Base-by-base conservation (phyloP, 2,329 filamentous ascomycete genomes). In the Aureobasidium pullulans region DNA sequence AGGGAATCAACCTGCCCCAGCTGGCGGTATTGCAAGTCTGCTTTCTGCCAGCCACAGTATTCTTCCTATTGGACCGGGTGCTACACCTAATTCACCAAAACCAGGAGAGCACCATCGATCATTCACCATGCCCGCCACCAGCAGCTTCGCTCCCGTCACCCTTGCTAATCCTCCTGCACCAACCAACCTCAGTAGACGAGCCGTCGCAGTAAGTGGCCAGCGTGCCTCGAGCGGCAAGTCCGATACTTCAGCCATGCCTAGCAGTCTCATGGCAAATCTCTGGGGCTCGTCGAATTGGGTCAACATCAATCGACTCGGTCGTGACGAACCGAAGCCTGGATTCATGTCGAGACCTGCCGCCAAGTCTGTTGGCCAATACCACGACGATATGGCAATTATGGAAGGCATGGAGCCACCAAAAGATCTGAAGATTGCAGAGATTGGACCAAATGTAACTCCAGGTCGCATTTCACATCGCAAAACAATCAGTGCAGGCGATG, bases 261-360 rank as follows among this genome's bases (percentile, higher is more conserved):
- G 88, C 52, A 90, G 90, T 13, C 85, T 96, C 62, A 84, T 96
- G 77, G 92, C 92, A 34, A 97, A 97, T 70, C 82, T 95, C 59
- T 97, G 93, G 93, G 93, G 93, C 52, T 95, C 86, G 67, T 88
- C 85, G 60, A 86, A 91, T 48, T 96, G 91, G 89, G 84, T 84
- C 13, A 82, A 83, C 63, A 75, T 88, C 61, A 87, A 87, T 64
- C 79, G 80, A 36, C 70, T 87, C 37, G 82, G 81, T 65, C 74
- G 77, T 19, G 81, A 82, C 47, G 79, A 82, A n/a, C 66, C 77
- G 31, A 73, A 73, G 48, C 59, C 64, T 15, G 57, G 40, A 53
- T 68, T 64, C 64, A 66, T 59, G 8, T 36, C 50, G 29, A 32
- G 46, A 37, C 23, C 29, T 53, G 29, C 49, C 10, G 23, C 34